These are phyloP conservation scores for Geotrichum fermentans DNA, from an alignment of 1,139 yeast species.

Conservation along the genomic window DNA sequence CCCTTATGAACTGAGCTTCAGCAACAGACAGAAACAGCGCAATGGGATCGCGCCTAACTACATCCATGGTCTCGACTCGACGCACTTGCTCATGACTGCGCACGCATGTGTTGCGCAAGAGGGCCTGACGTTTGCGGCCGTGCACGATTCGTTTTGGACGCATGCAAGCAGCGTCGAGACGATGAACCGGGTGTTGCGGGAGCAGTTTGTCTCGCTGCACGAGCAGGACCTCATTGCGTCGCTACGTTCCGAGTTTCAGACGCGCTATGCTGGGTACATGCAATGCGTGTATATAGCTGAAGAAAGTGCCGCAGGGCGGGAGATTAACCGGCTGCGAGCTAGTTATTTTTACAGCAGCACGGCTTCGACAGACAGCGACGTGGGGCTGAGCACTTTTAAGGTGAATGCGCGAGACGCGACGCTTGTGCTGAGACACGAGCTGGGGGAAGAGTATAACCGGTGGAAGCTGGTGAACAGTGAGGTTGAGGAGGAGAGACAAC, in stretches of 20 bases:
- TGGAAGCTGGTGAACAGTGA: conserved; percentile 11
- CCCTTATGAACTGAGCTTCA: conserved; percentile 68
- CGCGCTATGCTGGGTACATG: conserved; percentile 61
- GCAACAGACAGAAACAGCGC: conserved; percentile 73
- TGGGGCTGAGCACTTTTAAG: conserved; percentile 4
- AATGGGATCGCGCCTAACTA: conserved; percentile 91
- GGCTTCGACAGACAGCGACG: conserved; percentile 37
- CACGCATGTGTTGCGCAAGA: conserved; percentile 44
- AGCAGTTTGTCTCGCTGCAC: conserved; percentile 71
- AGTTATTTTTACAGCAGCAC: conserved; percentile 8
- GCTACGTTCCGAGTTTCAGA: conserved; percentile 69
- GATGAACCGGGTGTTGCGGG: conserved; percentile 64
- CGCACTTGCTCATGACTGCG: conserved; percentile 89
- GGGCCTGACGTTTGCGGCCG: conserved; percentile 77
- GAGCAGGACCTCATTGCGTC: conserved; percentile 57
- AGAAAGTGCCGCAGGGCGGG: conserved; percentile 40
- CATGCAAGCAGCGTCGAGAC: conserved; percentile 72
- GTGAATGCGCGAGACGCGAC: conserved; percentile 42
- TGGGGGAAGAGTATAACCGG: conserved; percentile 19
- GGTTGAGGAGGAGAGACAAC: background rate
- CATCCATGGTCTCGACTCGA: conserved; percentile 88
- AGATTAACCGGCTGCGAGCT: conserved; percentile 21
- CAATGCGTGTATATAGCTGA: conserved; percentile 47
- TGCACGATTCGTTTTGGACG: conserved; percentile 96
- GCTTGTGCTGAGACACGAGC: conserved; percentile 24